phyloP scores from a whole-genome alignment of 2,329 filamentous ascomycete genomes.

The Pseudocercospora musae region DNA sequence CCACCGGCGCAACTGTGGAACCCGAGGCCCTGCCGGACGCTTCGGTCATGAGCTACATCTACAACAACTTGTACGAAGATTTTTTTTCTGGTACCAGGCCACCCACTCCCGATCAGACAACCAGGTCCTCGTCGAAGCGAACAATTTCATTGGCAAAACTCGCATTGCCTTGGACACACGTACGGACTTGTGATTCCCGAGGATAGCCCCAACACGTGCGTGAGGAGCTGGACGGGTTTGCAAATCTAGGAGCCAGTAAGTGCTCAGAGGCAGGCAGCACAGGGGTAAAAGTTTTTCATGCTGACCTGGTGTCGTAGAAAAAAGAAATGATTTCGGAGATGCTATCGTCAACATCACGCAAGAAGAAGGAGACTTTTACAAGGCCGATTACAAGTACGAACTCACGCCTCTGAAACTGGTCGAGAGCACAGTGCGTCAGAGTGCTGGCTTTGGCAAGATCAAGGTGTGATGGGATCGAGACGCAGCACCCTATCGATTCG shows the following conservation, averaged over 20 bases:
- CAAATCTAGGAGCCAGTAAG: conserved; percentile 53
- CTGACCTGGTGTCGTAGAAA: no score
- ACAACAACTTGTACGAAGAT: conserved; percentile 50
- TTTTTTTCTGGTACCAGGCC: conserved; percentile 47
- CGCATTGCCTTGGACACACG: conserved; percentile 50
- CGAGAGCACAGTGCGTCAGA: conserved; percentile 5
- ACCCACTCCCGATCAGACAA: conserved; percentile 51
- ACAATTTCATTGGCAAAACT: conserved; percentile 49
- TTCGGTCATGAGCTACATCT: conserved; percentile 52
- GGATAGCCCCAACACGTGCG: conserved; percentile 54
- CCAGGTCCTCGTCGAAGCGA: conserved; percentile 50
- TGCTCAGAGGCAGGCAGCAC: no score
- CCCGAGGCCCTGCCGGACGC: conserved; percentile 48
- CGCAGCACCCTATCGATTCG: neutral
- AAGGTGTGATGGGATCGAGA: conserved; percentile 5
- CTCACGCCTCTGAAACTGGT: conserved; percentile 37
- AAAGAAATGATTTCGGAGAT: conserved; percentile 52
- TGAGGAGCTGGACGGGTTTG: conserved; percentile 54
- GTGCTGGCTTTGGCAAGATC: conserved; percentile 16
- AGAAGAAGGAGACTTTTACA: conserved; percentile 48
- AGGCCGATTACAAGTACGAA: conserved; percentile 49
- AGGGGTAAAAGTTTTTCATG: no score
- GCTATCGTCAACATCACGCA: conserved; percentile 53
- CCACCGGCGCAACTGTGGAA: conserved; percentile 47
- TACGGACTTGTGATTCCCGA: conserved; percentile 56